Percentiles rank a stretch among this genome's conserved stretches.
Evolutionary conservation across 805 yeast genomes (phyloP).

Genomic region (Metschnikowia bowlesiae): DNA sequence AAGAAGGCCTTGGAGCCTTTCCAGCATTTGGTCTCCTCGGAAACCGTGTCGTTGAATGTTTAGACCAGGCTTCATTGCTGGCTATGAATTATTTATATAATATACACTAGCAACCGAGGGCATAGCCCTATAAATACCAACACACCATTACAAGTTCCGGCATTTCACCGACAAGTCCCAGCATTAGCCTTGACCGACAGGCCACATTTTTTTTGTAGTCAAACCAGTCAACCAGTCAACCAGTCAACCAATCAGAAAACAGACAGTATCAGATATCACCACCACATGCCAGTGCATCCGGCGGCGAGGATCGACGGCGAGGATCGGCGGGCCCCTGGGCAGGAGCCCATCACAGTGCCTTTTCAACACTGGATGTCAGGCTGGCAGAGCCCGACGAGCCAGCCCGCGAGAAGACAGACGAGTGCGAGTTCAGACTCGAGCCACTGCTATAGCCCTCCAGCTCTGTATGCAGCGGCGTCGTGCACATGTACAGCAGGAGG

Average conservation of each 20-base stretch:
- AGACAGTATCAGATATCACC: background rate
- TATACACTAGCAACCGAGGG: background rate
- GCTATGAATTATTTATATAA: background rate
- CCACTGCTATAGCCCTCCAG: slow-evolving; percentile 1
- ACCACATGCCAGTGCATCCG: too few relatives aligned
- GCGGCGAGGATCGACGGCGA: too few relatives aligned
- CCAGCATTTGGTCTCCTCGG: slow-evolving; percentile 53
- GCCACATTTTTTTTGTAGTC: too few relatives aligned
- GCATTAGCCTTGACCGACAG: too few relatives aligned
- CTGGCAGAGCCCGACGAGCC: background rate
- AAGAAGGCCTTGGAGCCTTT: slow-evolving; percentile 74
- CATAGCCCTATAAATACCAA: background rate
- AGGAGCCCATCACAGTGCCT: too few relatives aligned
- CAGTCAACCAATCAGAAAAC: background rate
- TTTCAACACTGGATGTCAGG: background rate
- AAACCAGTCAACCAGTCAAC: too few relatives aligned
- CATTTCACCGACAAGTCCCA: background rate
- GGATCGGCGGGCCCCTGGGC: too few relatives aligned
- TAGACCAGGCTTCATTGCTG: slow-evolving; percentile 20
- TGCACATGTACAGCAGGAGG: slow-evolving; percentile 10
- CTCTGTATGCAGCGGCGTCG: slow-evolving; percentile 1
- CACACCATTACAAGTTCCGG: background rate
- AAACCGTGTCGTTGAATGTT: slow-evolving; percentile 76
- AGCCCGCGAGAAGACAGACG: background rate
- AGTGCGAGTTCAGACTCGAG: slow-evolving; percentile 1